Percentiles rank a stretch among this genome's conserved stretches.
phyloP scores from a whole-genome alignment of 208 protist genomes.

The Wallacemonas sp. region DNA sequence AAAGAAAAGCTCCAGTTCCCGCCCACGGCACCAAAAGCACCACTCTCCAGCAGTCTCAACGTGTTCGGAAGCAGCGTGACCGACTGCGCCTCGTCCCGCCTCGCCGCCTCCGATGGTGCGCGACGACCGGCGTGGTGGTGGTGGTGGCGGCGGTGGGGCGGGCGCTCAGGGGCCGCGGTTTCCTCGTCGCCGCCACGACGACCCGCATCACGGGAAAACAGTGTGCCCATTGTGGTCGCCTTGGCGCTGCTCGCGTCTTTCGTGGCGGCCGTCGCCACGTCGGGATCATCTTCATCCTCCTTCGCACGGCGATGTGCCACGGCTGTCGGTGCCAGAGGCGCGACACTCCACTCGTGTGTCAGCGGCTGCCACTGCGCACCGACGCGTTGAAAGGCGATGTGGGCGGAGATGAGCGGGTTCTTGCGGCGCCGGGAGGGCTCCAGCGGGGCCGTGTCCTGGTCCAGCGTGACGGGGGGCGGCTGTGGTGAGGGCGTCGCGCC shows the following conservation, averaged over 20 bases:
- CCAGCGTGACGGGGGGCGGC: no score
- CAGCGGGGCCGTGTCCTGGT: no score
- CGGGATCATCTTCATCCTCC: no score
- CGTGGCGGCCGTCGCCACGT: no score
- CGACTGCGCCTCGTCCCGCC: background rate
- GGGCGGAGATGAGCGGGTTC: background rate
- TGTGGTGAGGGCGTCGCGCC: background rate
- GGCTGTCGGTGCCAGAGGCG: no score
- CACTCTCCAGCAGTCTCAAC: slow-evolving; percentile 16
- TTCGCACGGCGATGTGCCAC: no score
- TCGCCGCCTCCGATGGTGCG: no score
- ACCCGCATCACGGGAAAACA: no score
- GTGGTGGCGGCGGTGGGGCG: background rate
- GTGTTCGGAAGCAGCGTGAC: slow-evolving; percentile 16
- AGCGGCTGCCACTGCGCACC: background rate
- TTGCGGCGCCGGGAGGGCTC: no score
- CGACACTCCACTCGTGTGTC: background rate
- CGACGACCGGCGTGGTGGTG: background rate
- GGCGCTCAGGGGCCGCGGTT: background rate
- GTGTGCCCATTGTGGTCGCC: no score
- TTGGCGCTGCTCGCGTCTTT: no score
- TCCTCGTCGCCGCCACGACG: no score
- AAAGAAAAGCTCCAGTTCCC: slow-evolving; percentile 32
- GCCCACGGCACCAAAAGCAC: slow-evolving; percentile 7
- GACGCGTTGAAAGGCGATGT: background rate